Evolutionary conservation across 2,329 filamentous ascomycete genomes (phyloP).

Genomic region (Colletotrichum aenigma): DNA sequence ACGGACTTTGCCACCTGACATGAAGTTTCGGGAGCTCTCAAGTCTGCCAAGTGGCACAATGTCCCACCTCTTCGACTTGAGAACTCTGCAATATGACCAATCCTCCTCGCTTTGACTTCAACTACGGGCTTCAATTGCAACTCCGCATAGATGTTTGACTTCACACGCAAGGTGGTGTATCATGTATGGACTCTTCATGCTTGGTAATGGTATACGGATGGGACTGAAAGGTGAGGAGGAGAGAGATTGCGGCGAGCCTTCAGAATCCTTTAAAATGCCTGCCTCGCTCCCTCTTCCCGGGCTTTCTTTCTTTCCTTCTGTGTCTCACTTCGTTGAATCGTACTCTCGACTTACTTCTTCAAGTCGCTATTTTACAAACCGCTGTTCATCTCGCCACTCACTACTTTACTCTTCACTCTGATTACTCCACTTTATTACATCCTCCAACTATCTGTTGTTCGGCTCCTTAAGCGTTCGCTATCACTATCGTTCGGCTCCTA

Average conservation of each 20-base stretch:
- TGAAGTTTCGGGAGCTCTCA: not conserved
- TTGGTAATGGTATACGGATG: not conserved
- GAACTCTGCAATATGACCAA: not conserved
- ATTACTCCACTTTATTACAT: not conserved
- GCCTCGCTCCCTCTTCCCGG: not conserved
- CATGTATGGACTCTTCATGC: not conserved
- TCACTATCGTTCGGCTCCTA: not conserved
- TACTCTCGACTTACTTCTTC: not conserved
- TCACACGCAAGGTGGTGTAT: not conserved
- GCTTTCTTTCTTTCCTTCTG: not conserved
- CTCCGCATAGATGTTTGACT: not conserved
- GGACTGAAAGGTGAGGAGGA: not conserved
- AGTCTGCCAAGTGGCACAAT: not conserved
- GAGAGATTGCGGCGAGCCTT: not conserved
- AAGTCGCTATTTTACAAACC: not conserved
- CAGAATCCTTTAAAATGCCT: not conserved
- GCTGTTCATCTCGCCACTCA: not conserved
- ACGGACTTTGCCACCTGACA: not conserved
- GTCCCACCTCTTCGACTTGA: not conserved
- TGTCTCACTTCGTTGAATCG: not conserved
- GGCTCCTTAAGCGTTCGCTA: no score
- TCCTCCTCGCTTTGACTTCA: no score
- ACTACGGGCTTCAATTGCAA: no score
- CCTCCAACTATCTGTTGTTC: not conserved
- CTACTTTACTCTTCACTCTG: not conserved